Percentiles rank a stretch among this genome's conserved stretches.
These are phyloP conservation scores for Geranomyces michiganensis DNA, from an alignment of 192 early-diverging fungal species.

Conservation along the genomic window DNA sequence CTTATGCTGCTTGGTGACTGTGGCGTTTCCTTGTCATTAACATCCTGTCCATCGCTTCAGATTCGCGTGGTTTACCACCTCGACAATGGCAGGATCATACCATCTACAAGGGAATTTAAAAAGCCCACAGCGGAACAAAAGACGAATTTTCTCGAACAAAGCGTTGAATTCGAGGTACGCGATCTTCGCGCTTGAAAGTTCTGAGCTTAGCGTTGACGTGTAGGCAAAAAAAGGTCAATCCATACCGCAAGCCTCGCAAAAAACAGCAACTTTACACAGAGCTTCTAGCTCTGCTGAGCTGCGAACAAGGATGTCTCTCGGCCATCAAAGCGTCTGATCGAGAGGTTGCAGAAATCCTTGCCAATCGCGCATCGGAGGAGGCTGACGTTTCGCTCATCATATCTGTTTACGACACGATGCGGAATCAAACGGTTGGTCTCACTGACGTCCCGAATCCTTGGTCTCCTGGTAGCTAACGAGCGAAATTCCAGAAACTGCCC, in stretches of 20 bases:
- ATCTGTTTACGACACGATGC: slow-evolving; percentile 60
- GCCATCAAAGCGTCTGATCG: slow-evolving; percentile 54
- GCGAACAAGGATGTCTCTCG: slow-evolving; percentile 50
- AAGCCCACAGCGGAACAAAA: slow-evolving; percentile 61
- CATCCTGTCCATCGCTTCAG: slow-evolving; percentile 15
- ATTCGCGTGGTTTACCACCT: slow-evolving; percentile 59
- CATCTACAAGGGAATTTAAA: slow-evolving; percentile 55
- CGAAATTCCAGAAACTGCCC: slow-evolving; percentile 38
- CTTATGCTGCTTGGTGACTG: not conserved
- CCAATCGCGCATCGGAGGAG: slow-evolving; percentile 50
- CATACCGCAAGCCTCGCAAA: slow-evolving; percentile 54
- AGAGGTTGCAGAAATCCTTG: slow-evolving; percentile 56
- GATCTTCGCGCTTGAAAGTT: not conserved
- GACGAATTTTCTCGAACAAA: slow-evolving; percentile 45
- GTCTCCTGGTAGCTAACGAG: not conserved
- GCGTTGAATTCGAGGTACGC: slow-evolving; percentile 36
- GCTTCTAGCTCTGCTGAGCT: slow-evolving; percentile 45
- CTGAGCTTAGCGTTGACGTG: not conserved
- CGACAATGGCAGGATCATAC: slow-evolving; percentile 52
- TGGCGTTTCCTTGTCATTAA: not conserved
- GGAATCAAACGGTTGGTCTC: slow-evolving; percentile 52
- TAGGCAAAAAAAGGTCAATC: slow-evolving; percentile 59
- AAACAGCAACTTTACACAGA: slow-evolving; percentile 58
- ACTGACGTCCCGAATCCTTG: too few species aligned
- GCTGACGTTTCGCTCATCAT: slow-evolving; percentile 50